phyloP scores from a whole-genome alignment of 2,329 filamentous ascomycete species.

The Sarocladium kiliense region DNA sequence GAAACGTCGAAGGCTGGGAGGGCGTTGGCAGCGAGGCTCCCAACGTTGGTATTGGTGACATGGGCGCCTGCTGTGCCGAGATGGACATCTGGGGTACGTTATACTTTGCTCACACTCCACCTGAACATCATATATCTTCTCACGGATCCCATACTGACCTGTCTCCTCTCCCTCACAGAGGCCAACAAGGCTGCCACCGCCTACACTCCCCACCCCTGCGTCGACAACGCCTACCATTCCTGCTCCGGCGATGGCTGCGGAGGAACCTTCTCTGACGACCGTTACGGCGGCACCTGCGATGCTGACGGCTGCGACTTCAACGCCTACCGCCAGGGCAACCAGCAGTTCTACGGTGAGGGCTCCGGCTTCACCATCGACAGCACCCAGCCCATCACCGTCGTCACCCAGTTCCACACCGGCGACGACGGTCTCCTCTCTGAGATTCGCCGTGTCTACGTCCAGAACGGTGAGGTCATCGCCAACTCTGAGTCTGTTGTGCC shows the following conservation, averaged over 20 bases:
- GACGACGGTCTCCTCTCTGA: slow-evolving; percentile 48
- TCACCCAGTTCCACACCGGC: slow-evolving; percentile 56
- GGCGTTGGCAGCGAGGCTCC: slow-evolving; percentile 42
- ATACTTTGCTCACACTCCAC: no score
- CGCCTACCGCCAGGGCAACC: slow-evolving; percentile 60
- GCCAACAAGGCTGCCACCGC: slow-evolving; percentile 61
- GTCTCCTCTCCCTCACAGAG: no score
- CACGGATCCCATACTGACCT: no score
- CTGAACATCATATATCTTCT: no score
- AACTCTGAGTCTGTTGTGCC: slow-evolving; percentile 41
- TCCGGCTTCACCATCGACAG: slow-evolving; percentile 54
- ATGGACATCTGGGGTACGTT: slow-evolving; percentile 50
- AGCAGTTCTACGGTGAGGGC: slow-evolving; percentile 53
- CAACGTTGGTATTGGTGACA: slow-evolving; percentile 46
- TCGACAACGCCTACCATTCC: slow-evolving; percentile 38
- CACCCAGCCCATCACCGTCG: slow-evolving; percentile 55
- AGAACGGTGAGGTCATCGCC: slow-evolving; percentile 53
- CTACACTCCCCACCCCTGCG: slow-evolving; percentile 61
- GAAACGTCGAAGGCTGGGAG: slow-evolving; percentile 46
- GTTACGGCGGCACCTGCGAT: slow-evolving; percentile 60
- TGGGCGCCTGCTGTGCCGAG: slow-evolving; percentile 57
- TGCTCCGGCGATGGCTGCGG: slow-evolving; percentile 49
- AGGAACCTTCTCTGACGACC: slow-evolving; percentile 44
- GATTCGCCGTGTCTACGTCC: slow-evolving; percentile 41
- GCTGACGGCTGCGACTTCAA: slow-evolving; percentile 69